phyloP scores from a whole-genome alignment of 805 yeast genomes.

The Wickerhamomyces pijperi region DNA sequence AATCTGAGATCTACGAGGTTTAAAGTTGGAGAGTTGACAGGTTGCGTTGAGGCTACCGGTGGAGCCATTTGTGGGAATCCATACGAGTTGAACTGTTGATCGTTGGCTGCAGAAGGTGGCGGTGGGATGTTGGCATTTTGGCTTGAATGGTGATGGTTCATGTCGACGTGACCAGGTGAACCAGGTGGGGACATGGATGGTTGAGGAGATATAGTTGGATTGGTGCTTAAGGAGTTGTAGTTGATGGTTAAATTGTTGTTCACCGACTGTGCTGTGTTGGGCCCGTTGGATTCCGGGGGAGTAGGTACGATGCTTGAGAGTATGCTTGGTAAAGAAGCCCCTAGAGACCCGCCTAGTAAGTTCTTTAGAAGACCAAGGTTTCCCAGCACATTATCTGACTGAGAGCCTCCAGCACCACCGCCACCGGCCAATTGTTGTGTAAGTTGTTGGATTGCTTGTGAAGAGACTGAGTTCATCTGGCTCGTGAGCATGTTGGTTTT shows the following conservation, averaged over 20 bases:
- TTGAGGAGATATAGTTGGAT: conserved; percentile 21
- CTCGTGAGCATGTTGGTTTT: background rate
- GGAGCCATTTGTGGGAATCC: too few species aligned
- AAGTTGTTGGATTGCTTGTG: background rate
- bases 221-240: conserved; percentile 15
- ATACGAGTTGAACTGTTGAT: background rate
- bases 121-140: too few species aligned
- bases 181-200: conserved; percentile 19
- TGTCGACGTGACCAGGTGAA: conserved; percentile 14
- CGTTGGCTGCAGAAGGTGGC: background rate
- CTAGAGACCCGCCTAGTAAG: background rate
- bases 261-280: conserved; percentile 1
- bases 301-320: background rate
- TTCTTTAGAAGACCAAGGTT: background rate
- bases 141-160: conserved; percentile 8
- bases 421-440: background rate
- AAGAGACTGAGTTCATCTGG: background rate
- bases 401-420: background rate
- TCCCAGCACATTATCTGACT: background rate
- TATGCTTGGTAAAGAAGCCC: background rate
- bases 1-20: conserved; percentile 48
- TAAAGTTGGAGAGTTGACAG: too few species aligned
- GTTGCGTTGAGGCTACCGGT: conserved; percentile 30
- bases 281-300: background rate
- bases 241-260: conserved; percentile 12